Base-by-base conservation (phyloP, 805 yeast genomes). In the Suhomyces prunicola region DNA sequence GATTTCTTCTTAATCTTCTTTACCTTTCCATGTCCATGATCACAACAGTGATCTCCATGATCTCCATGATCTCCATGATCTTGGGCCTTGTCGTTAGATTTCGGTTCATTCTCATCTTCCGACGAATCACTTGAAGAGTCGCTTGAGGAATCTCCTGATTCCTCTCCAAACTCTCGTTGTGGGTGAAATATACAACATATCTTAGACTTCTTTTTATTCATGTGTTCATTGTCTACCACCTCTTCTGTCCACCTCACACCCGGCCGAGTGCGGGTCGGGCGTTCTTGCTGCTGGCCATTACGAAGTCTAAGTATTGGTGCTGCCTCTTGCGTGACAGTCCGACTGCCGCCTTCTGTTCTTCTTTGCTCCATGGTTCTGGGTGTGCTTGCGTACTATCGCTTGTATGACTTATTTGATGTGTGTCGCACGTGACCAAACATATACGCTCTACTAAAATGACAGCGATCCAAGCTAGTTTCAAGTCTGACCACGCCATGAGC, bases 171-270 rank as follows among this genome's bases (percentile, higher is more conserved):
- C 50, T 78, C 80, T 22, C 76, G 73, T 50, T 88, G 85, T 52
- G 97, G 94, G 75, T 92, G 87, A 75, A 83, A 88, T 8, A 89
- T 88, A 59, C 96, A 88, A 62, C 96, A 89, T n/a, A 88, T 87
- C 69, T 93, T 93, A 10, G 96, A 83, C 66, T 90, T 91, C 74
- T 94, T 94, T 73, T 83, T 89, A 64, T 87, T 81, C 88, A 94
- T 76, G 64, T 88, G 71, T 70, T 93, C 99, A 67, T 93, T 93
- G 67, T 93, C 98, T 4, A 94, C 78, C 3, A 90, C 92, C 46
- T 86, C 96, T 36, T 87, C 88, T 6, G 85, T 77, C 97, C 97
- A 93, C 50, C 84, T 77, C 0, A 93, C 97, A 41, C 81, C 77
- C 29, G 52, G 52, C n/a, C 35, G 24, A 47, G 46, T 19, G 27